Base-by-base conservation (phyloP, 164 flowering plant genomes). In the Stephania japonica region DNA sequence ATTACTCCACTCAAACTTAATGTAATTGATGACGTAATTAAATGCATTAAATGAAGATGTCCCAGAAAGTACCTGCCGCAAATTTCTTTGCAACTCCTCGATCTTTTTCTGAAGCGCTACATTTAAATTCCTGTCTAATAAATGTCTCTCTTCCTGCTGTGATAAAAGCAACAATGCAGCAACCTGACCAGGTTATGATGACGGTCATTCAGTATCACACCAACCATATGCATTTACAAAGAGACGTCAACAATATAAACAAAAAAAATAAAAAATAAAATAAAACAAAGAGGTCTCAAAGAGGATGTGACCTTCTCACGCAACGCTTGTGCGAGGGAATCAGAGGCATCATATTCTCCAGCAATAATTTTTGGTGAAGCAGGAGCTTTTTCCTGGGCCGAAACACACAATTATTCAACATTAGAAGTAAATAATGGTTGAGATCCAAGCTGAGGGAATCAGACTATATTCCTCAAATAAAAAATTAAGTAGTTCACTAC, bases 81-180 rank as follows among this genome's bases (percentile, higher is more conserved):
- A 83, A 76, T 86, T 91, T 81, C 91, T 88, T 76, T 93, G 97
- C 73, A 96, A 93, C 80, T 96, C 98, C 67, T 91, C 95, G 62
- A 85, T 63, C 82, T 88, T 96, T 71, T 80, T 86, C 83, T 87
- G 91, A 75, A 91, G 88, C 72, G 88, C 90, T 73, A 80, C 86
- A 82, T 84, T 85, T 44, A 91, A 92, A 84, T 96, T 88, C 83
- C 82, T 88, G 82, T 96, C 97, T 76, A 91, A 70, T 70, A 96
- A 73, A 83, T 90, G 90, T 67, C 97, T 86, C 80, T 95, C 99
- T 81, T 95, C 99, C 87, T 95, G 89, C 82, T 93, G 99, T 69
- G 97, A 90, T 41, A 95, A 73, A 75, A 91, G 94, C 79, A 95
- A 76, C 24, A 95, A 75, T 14, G 97, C 81, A 26, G 84, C 77